Percentiles rank a stretch among this genome's conserved stretches.
Conservation (phyloP, 2,329 filamentous ascomycete species). For the Colletotrichum sp. region DNA sequence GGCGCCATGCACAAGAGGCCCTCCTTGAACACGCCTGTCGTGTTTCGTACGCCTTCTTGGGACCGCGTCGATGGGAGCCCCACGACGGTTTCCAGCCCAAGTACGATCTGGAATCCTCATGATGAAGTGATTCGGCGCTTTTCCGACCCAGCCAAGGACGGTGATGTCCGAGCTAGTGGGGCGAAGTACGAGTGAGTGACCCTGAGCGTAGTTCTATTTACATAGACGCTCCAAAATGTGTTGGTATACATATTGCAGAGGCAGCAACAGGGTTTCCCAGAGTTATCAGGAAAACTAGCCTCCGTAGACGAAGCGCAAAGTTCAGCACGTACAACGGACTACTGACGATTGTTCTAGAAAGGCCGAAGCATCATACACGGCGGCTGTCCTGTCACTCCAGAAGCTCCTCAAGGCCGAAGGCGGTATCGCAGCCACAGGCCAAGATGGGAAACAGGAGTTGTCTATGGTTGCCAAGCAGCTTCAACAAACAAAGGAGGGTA, state of each 20-base stretch:
- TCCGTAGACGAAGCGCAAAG: neutral
- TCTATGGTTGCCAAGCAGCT: slow-evolving; percentile 20
- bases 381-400: slow-evolving; percentile 24
- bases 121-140: slow-evolving; percentile 27
- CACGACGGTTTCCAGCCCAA: neutral
- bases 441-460: slow-evolving; percentile 20
- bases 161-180: neutral
- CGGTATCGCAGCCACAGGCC: neutral
- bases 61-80: slow-evolving; percentile 5
- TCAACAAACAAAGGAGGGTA: slow-evolving; percentile 5
- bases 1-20: slow-evolving; percentile 5
- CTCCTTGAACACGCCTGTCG: slow-evolving; percentile 3
- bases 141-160: slow-evolving; percentile 23
- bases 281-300: neutral
- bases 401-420: slow-evolving; percentile 24
- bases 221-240: neutral
- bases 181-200: neutral
- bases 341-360: neutral
- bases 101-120: neutral
- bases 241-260: neutral
- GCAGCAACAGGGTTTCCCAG: neutral
- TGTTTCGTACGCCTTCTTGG: slow-evolving; percentile 15
- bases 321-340: neutral
- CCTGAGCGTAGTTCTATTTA: neutral
- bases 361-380: slow-evolving; percentile 23